Evolutionary conservation across 2,329 filamentous ascomycete genomes (phyloP), one percentile per base, ranked within the genome.

Genomic region (Trichoderma sp.): DNA sequence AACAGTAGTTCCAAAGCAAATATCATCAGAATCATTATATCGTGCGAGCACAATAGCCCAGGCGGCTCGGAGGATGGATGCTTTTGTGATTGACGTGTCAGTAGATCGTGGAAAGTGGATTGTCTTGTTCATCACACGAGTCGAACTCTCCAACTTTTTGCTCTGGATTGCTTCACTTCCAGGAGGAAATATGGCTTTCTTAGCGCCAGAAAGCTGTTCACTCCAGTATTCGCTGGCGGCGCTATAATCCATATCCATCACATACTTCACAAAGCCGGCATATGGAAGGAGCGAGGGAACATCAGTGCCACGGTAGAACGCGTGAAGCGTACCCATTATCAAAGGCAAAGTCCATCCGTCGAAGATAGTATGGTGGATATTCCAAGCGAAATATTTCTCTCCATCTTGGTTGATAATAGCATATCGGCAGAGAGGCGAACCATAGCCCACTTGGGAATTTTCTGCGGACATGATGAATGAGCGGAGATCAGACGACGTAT

Each of bases 11-110:
- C 76, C 76, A 58, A 76, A 77, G 21, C 71, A 51, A n/a, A 76
- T 63, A 60, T 71, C 73, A 28, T 71, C 69, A 5, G 73, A 79
- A 72, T 51, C 78, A 72, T 82, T 78, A 67, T 84, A 83, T 3
- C 81, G 74, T 0, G 79, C 79, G 1, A 82, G 77, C 5, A 84
- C 77, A 9, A 86, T 66, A 2, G 77, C 71, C 75, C 77, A 78
- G 4, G 79, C 77, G 0, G 78, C 77, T 9, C 79, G 75, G n/a
- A 79, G 69, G 3, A 79, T 39, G 1, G 74, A 76, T 0, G 78
- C 74, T 5, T 75, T 51, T 0, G 76, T 77, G 21, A 76, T 71
- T 21, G 60, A 74, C 7, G 39, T 65, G 4, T 34, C 67, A 43
- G 64, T 70, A 36, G 51, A 73, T 5, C 26, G 39, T 34, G 39